These are phyloP conservation scores for Pseudogymnoascus sp. DNA, from an alignment of 2,329 filamentous ascomycete genomes.

Conservation along the genomic window DNA sequence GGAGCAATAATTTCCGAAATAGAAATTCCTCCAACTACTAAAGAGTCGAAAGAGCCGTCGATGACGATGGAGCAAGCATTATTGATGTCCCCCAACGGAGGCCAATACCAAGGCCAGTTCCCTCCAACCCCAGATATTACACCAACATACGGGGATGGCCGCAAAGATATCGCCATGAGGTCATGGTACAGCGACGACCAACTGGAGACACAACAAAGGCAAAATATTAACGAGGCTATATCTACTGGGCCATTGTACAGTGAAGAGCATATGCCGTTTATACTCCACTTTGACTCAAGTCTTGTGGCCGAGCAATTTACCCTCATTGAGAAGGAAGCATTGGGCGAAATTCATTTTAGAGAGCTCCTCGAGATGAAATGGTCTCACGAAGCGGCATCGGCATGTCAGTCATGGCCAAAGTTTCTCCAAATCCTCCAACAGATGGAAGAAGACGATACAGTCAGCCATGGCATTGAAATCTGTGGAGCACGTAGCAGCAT, in stretches of 20 bases:
- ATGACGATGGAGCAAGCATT: conserved; percentile 43
- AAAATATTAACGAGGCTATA: conserved; percentile 1
- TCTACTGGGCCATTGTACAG: background rate
- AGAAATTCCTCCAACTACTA: conserved; percentile 17
- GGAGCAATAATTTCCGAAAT: conserved; percentile 22
- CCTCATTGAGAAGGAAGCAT: conserved; percentile 75
- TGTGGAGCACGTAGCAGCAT: conserved; percentile 82
- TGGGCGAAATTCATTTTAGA: conserved; percentile 83
- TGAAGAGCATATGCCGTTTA: conserved; percentile 60
- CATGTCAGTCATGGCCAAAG: conserved; percentile 71
- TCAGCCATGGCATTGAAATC: conserved; percentile 58
- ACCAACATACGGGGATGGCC: conserved; percentile 16
- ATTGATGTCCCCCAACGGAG: conserved; percentile 33
- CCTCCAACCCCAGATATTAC: conserved; percentile 26
- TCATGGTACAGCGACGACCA: conserved; percentile 5
- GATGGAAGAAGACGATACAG: conserved; percentile 27
- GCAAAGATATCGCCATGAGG: background rate
- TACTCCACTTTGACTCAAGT: conserved; percentile 72
- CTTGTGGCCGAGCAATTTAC: conserved; percentile 76
- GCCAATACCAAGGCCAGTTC: conserved; percentile 16
- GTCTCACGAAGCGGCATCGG: conserved; percentile 57
- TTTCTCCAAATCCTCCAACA: conserved; percentile 66
- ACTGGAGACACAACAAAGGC: background rate
- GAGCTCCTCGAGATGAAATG: conserved; percentile 77
- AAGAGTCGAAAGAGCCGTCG: conserved; percentile 35